Evolutionary conservation across 2,329 filamentous ascomycete species (phyloP), one percentile per base, ranked within the genome.

Genomic region (Cyphellophora europaea): DNA sequence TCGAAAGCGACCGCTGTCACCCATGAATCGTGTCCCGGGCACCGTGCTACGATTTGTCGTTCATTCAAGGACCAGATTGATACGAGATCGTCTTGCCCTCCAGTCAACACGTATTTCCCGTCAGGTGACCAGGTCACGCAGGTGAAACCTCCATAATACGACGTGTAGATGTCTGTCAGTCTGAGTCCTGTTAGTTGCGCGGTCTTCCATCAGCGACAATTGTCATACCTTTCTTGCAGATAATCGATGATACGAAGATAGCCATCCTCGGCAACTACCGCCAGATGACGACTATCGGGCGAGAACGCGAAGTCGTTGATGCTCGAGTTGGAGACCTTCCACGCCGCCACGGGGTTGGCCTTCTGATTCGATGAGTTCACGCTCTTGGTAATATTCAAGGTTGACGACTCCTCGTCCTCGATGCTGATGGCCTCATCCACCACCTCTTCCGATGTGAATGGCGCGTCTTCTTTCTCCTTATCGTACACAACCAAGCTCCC

Each of bases 71-170:
- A 91, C 91, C 91, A 98, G 48, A 98, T 95, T 1, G 87, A 93
- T 10, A 98, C 82, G 6, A 96, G 67, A 55, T 98, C 91, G 56
- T 98, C 91, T 59, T 96, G 89, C 4, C 91, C 88, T 34, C 91
- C 91, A 0, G 91, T 95, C 12, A 98, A 69, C 33, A 98, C 79
- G 57, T 96, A 98, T 55, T 93, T 89, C 33, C 87, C 88, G 53
- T 98, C 91, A 6, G 91, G 91, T 5, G 89, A 95, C 91, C 91
- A 98, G 61, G 86, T 93, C 2, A 95, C 87, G 53, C 87, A 94
- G 29, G 82, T 82, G 42, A 98, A 71, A 3, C 86, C 89, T 30
- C 91, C 91, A 51, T 95, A 98, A 63, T 95, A 98, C 36, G 85
- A 85, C 49, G 81, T 77, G 58, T 85, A 95, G 29, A 94, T 67